Base-by-base conservation (phyloP, 108 stramenopile genomes). In the Discostella stelligeroides region DNA sequence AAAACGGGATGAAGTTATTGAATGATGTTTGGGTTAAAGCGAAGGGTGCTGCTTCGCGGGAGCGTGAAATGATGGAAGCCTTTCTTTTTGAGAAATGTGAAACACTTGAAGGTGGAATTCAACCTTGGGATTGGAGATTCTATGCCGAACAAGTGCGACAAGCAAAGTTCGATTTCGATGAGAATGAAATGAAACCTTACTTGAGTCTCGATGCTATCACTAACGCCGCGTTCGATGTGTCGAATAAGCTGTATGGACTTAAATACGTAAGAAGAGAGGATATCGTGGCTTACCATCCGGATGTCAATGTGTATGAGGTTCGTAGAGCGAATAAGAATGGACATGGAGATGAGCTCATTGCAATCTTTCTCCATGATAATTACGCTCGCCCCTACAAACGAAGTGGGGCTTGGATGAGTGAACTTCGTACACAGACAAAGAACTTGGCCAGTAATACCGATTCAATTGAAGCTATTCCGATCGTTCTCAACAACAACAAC, bases 81-180 rank as follows among this genome's bases (percentile, higher is more conserved):
- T 92, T 84, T 46, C 48, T 89, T 34, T 56, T 66, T 15, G 75
- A 78, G 43, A 71, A 37, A 9, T 79, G 85, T 8, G 85, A 76
- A 29, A 47, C 37, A n/a, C 62, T 89, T 60, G 79, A 86, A 48
- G 83, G 81, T n/a, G 85, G 85, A 4, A 79, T 92, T 42, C 75
- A 89, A 63, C 69, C 88, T 0, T 89, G 88, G 88, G 91, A 92
- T 85, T 92, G 91, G 91, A 64, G 91, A 9, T 92, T 75, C 57
- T 86, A 87, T 54, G 91, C 91, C 5, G 87, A 88, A 46, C 74
- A 88, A 46, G 90, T 92, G 4, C 72, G 87, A 2, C 65, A 76
- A 5, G 85, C 84, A 28, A 86, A 84, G 59, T 92, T 84, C 59
- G 76, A 85, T 63, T 88, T 89, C 64, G 90, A 92, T 49, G 90